Percentiles rank a stretch among this genome's conserved stretches.
These are phyloP conservation scores for Fonsecaea nubica DNA, from an alignment of 2,329 filamentous ascomycete species.

Conservation along the genomic window DNA sequence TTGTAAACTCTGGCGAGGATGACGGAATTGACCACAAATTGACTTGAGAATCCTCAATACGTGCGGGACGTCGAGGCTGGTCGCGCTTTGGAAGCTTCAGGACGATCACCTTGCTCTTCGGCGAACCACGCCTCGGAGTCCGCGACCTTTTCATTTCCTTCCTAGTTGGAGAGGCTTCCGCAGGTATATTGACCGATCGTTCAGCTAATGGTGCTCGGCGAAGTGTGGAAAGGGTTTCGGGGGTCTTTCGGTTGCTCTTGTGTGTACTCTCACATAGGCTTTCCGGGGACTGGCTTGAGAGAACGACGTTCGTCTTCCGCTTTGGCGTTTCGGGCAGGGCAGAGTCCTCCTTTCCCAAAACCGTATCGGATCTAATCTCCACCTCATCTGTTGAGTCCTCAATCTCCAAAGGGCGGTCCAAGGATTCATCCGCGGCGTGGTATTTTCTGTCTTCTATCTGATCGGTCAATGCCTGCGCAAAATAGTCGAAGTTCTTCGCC, in stretches of 20 bases:
- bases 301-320: conserved; percentile 23
- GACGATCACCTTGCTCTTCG: conserved; percentile 29
- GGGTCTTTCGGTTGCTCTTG: conserved; percentile 6
- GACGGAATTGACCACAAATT: conserved; percentile 37
- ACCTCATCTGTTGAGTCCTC: conserved; percentile 34
- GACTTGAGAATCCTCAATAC: conserved; percentile 34
- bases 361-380: neutral
- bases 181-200: conserved; percentile 26
- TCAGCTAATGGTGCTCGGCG: conserved; percentile 33
- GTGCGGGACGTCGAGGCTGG: conserved; percentile 3
- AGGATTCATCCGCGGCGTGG: neutral
- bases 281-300: conserved; percentile 40
- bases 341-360: neutral
- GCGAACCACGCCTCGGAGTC: conserved; percentile 8
- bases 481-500: conserved; percentile 29
- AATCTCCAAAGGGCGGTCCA: conserved; percentile 26
- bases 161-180: conserved; percentile 9
- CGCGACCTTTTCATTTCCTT: conserved; percentile 17
- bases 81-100: conserved; percentile 33
- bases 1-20: conserved; percentile 26
- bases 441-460: neutral
- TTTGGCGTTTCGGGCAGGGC: conserved; percentile 25
- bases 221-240: conserved; percentile 26
- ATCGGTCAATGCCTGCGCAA: conserved; percentile 24
- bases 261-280: conserved; percentile 31